These are phyloP conservation scores for Candida golubevii DNA, from an alignment of 805 yeast species.

Conservation along the genomic window DNA sequence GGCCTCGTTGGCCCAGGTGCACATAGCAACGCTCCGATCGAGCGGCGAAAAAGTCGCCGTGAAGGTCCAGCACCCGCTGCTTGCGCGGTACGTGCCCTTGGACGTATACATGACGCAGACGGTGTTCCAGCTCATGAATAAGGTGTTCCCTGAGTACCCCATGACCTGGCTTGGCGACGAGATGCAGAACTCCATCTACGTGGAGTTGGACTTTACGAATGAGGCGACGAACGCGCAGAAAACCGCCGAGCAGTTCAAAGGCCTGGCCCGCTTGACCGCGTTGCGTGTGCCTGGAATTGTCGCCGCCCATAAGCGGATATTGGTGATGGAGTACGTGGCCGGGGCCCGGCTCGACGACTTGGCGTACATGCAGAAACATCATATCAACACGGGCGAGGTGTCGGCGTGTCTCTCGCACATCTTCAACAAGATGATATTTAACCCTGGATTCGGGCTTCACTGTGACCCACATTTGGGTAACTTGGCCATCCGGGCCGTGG, in stretches of 20 bases:
- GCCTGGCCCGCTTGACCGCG: constrained; percentile 59
- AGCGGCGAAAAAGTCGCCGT: constrained; percentile 81
- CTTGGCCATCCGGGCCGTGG: constrained; percentile 62
- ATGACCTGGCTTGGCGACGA: constrained; percentile 95
- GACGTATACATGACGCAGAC: constrained; percentile 75
- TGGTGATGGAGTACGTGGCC: constrained; percentile 81
- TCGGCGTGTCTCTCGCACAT: constrained; percentile 83
- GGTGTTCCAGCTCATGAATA: constrained; percentile 69
- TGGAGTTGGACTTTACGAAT: constrained; percentile 83
- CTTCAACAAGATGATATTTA: constrained; percentile 92
- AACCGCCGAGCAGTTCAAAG: constrained; percentile 62
- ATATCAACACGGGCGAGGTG: constrained; percentile 73
- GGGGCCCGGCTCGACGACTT: constrained; percentile 84
- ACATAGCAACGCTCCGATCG: constrained; percentile 57
- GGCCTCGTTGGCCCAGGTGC: constrained; percentile 96
- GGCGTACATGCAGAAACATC: constrained; percentile 53
- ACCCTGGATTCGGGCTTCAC: constrained; percentile 86
- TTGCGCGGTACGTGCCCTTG: constrained; percentile 83
- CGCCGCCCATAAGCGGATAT: constrained; percentile 62
- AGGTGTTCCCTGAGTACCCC: constrained; percentile 90
- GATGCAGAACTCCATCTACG: constrained; percentile 75
- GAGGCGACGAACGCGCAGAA: constrained; percentile 78
- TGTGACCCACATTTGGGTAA: constrained; percentile 99
- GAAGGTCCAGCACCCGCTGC: constrained; percentile 88
- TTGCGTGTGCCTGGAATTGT: constrained; percentile 71